Evolutionary conservation across 495 filamentous ascomycete species (phyloP).

Genomic region (Talaromyces proteolyticus): DNA sequence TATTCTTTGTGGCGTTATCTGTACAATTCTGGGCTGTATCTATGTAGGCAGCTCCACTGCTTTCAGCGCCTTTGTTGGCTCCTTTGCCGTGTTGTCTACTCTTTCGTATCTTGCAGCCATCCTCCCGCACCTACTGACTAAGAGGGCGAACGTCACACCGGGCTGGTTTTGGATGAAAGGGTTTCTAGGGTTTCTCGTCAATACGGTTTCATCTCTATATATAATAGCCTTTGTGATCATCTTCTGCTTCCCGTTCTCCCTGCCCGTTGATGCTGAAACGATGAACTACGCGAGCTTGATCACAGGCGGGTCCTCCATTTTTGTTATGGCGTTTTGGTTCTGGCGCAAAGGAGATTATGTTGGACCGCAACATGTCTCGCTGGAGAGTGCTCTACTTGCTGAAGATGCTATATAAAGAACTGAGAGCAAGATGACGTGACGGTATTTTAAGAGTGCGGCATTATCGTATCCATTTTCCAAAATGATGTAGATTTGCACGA

Average conservation of each 20-base stretch:
- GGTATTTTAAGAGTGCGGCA: too few species aligned
- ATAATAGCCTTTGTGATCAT: neutral
- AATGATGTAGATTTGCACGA: too few species aligned
- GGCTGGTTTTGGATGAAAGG: neutral
- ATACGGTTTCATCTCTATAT: neutral
- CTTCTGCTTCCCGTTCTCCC: neutral
- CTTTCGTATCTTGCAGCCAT: neutral
- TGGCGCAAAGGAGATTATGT: neutral
- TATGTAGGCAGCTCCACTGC: constrained; percentile 52
- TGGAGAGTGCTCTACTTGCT: too few species aligned
- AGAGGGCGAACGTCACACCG: neutral
- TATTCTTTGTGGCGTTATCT: constrained; percentile 44
- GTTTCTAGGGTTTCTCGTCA: neutral
- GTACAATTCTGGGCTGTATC: constrained; percentile 52
- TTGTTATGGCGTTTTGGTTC: neutral
- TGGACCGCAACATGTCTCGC: neutral
- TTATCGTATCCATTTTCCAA: too few species aligned
- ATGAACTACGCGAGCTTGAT: neutral
- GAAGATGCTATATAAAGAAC: too few species aligned
- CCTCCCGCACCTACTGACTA: neutral
- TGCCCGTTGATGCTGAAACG: neutral
- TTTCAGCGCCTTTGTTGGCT: constrained; percentile 36
- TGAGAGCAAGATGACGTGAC: too few species aligned
- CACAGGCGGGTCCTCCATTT: neutral
- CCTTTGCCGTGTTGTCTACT: neutral